Evolutionary conservation across 257 asterid species (phyloP).

Genomic region (Nemophila menziesii): DNA sequence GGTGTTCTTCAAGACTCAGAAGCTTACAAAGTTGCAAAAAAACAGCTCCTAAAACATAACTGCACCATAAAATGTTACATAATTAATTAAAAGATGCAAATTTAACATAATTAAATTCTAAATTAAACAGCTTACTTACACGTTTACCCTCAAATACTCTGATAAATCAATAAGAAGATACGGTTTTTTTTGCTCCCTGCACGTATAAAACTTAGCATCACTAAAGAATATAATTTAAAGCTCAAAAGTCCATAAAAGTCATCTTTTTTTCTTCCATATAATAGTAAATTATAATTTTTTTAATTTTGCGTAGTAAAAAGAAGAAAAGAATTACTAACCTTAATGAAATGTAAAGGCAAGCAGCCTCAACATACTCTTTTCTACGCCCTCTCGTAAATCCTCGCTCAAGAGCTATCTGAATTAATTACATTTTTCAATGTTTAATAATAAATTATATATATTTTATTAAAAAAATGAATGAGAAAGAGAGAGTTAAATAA

Average conservation of each 20-base stretch:
- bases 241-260: not conserved
- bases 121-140: conserved; percentile 35
- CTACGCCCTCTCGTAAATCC: conserved; percentile 83
- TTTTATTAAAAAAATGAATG: conserved; percentile 1
- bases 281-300: not conserved
- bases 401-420: conserved; percentile 58
- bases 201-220: conserved; percentile 14
- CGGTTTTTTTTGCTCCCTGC: conserved; percentile 67
- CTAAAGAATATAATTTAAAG: not conserved
- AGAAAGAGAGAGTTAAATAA: conserved; percentile 8
- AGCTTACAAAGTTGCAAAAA: conserved; percentile 80
- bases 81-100: not conserved
- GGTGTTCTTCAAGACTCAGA: conserved; percentile 55
- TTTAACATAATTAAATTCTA: not conserved
- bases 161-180: conserved; percentile 84
- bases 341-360: conserved; percentile 77
- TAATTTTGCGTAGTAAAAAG: not conserved
- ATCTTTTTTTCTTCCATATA: not conserved
- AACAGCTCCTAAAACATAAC: conserved; percentile 82
- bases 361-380: conserved; percentile 72
- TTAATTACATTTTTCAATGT: not conserved
- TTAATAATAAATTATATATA: not conserved
- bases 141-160: conserved; percentile 63
- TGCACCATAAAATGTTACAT: conserved; percentile 17
- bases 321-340: conserved; percentile 32